A percentile compares a stretch with the other conserved stretches of the same genome.
phyloP scores from a whole-genome alignment of 176 grass and related monocot genomes.

The Thinopyrum elongatum region DNA sequence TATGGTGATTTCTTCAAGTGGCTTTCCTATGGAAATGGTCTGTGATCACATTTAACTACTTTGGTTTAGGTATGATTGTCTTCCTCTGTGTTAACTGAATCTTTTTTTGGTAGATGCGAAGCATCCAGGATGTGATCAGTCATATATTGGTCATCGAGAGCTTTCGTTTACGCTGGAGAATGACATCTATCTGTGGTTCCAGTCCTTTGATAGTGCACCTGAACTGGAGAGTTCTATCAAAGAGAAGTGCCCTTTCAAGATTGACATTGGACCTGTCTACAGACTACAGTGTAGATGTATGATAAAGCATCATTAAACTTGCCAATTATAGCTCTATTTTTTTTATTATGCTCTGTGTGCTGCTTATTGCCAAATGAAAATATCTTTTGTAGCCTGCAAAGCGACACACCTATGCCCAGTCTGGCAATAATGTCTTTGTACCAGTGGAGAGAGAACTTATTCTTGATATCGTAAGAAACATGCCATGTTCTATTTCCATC shows the following conservation, averaged over 20 bases:
- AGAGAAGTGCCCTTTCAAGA: slow-evolving; percentile 86
- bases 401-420: slow-evolving; percentile 79
- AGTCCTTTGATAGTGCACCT: slow-evolving; percentile 66
- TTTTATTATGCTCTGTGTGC: neutral
- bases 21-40: slow-evolving; percentile 96
- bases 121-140: slow-evolving; percentile 84
- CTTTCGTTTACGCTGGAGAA: slow-evolving; percentile 90
- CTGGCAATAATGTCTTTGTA: slow-evolving; percentile 75
- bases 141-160: slow-evolving; percentile 71
- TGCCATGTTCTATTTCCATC: neutral
- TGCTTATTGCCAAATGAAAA: too few species aligned
- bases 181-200: slow-evolving; percentile 84
- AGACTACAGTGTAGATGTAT: slow-evolving; percentile 86
- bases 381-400: slow-evolving; percentile 71
- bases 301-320: slow-evolving; percentile 13
- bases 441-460: slow-evolving; percentile 84
- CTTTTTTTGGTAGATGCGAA: slow-evolving; percentile 62
- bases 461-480: slow-evolving; percentile 83
- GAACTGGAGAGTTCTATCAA: slow-evolving; percentile 81
- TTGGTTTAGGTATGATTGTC: neutral
- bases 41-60: neutral
- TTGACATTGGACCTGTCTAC: slow-evolving; percentile 92
- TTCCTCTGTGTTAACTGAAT: neutral
- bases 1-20: slow-evolving; percentile 79
- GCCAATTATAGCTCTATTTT: neutral